Evolutionary conservation across 202 grass and related monocot genomes (phyloP), one percentile per base, ranked within the genome.

Genomic region (Carex arenaria): DNA sequence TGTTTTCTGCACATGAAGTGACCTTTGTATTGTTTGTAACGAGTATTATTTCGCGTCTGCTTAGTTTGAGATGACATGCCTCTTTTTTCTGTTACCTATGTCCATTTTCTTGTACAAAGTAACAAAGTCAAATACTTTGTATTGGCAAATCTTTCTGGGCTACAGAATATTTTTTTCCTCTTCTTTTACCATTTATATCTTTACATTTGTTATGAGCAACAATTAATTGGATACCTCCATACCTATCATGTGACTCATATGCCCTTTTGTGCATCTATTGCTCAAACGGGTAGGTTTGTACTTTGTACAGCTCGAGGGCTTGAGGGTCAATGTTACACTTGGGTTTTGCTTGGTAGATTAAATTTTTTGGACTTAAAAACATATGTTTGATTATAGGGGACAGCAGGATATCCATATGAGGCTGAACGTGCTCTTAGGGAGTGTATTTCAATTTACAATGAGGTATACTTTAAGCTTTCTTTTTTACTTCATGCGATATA

Each of bases 361-460:
- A 30, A 31, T 76, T 20, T 47, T 70, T 8, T 71, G 20, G 18
- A 45, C 67, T 3, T 17, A 67, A 67, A 67, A 6, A 18, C n/a
- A 8, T 57, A 12, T 54, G 2, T 60, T 85, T 52, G 15, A 64
- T 88, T 87, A 86, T 82, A 97, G 94, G 88, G 83, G 66, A 49
- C 60, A 78, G 73, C 34, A 56, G 78, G 88, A 87, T 91, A 88
- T 88, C 85, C 84, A 34, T 72, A 68, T 30, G 83, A 85, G 62
- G 59, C 87, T 83, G 89, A 93, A 89, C 75, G 56, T 80, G 89
- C 83, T 85, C 84, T 98, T 69, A 64, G 4, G 31, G 92, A 87
- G 20, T 94, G 87, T 78, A 82, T 94, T 90, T 93, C 89, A 78
- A 90, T 98, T 84, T 98, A 90, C 87, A 91, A 86, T 63, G 84